Evolutionary conservation across 2,329 filamentous ascomycete genomes (phyloP), one percentile per base, ranked within the genome.

Genomic region (Penicillium sp.): DNA sequence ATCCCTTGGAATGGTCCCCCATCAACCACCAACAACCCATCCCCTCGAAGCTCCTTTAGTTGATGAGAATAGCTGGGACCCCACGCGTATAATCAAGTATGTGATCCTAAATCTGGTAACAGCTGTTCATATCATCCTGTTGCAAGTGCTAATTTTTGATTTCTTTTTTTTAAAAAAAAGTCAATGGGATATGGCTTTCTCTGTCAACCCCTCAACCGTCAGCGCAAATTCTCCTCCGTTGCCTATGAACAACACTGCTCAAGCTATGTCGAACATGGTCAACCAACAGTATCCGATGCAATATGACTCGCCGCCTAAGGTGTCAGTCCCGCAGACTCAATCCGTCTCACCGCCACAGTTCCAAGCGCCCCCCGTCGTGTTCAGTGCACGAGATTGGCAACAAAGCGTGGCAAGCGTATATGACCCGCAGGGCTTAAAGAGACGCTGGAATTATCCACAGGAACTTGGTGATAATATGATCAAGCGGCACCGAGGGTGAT

Each of bases 111-210:
- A 33, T 6, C 28, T 4, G 33, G 35, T 53, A 26, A n/a, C 2
- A 10, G 14, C 19, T 25, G 10, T 6, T 10, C 42, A 7, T 22
- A 16, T 22, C n/a, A 13, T 6, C 0, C 1, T 43, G n/a, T 4
- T 3, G n/a, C 14, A 6, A 3, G 60, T 55, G 57, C 69, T 78
- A 67, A 81, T 63, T 55, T 38, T 1, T 30, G 30, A 22, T 22
- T 22, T 22, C 19, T 22, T 22, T 22, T 19, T 22, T 22, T 22
- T 22, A 22, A 22, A 22, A 22, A 28, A 53, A 71, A 96, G 93
- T 77, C 92, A 97, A 82, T 98, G 94, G 93, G 93, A 96, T 78
- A 89, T 90, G 73, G 93, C 94, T 67, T 98, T 97, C 80, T 91
- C 92, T 82, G 91, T 89, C 76, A 87, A 86, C 61, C 78, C 80